These are phyloP conservation scores for Apodospora peruviana DNA, from an alignment of 495 filamentous ascomycete genomes.

Conservation along the genomic window DNA sequence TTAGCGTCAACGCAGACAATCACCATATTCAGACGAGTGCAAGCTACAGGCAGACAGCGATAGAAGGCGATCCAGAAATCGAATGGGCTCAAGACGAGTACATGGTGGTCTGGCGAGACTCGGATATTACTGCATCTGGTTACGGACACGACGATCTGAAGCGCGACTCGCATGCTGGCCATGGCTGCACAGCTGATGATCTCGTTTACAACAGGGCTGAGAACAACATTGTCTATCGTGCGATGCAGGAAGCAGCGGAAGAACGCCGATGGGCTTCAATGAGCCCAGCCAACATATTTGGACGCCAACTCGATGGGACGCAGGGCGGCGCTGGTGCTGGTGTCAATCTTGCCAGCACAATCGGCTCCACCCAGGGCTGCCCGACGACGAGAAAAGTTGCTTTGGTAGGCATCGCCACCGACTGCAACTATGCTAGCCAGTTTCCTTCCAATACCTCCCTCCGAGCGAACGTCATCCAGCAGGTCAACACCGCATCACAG, in stretches of 20 bases:
- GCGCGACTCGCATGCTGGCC: conserved; percentile 25
- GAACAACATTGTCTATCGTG: conserved; percentile 57
- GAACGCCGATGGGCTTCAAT: conserved; percentile 19
- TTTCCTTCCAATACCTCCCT: conserved; percentile 60
- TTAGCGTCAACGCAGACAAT: conserved; percentile 70
- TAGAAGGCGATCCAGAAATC: conserved; percentile 66
- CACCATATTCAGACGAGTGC: conserved; percentile 81
- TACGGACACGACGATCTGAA: conserved; percentile 25
- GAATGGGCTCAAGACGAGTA: conserved; percentile 58
- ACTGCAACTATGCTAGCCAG: conserved; percentile 74
- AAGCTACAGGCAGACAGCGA: conserved; percentile 69
- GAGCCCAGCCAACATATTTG: conserved; percentile 30
- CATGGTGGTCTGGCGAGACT: conserved; percentile 90
- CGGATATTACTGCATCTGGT: conserved; percentile 56
- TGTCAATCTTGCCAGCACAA: conserved; percentile 74
- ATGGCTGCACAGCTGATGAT: conserved; percentile 58
- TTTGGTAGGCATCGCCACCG: conserved; percentile 84
- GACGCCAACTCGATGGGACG: conserved; percentile 45
- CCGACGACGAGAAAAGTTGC: conserved; percentile 85
- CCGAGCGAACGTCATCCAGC: conserved; percentile 66
- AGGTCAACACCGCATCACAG: conserved; percentile 81
- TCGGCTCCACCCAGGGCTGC: conserved; percentile 77
- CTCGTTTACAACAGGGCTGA: conserved; percentile 65
- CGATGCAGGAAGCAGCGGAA: conserved; percentile 20
- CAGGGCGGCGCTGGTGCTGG: conserved; percentile 73